Evolutionary conservation across 345 rosid species (phyloP).

Genomic region (Cardiospermum halicacabum): DNA sequence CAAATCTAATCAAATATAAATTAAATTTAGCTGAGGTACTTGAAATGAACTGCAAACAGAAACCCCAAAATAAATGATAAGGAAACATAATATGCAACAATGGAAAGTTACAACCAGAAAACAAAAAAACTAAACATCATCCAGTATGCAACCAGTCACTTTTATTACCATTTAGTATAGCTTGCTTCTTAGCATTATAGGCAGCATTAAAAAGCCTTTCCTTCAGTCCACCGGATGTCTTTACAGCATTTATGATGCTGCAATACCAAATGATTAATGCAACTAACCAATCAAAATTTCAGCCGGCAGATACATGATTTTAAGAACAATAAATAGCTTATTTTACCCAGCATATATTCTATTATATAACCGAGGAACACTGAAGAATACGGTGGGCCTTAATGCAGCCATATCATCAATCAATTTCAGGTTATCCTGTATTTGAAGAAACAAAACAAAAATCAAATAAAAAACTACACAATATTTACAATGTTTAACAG

Average conservation of each 20-base stretch:
- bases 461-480: slow-evolving; percentile 10
- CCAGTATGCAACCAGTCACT: slow-evolving; percentile 1
- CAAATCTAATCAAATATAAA: not conserved
- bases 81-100: not conserved
- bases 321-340: slow-evolving; percentile 18
- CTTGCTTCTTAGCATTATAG: slow-evolving; percentile 93
- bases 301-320: slow-evolving; percentile 14
- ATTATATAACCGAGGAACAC: slow-evolving; percentile 93
- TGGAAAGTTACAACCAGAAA: not conserved
- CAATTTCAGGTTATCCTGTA: slow-evolving; percentile 88
- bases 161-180: slow-evolving; percentile 67
- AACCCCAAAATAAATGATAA: not conserved
- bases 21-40: not conserved
- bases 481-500: slow-evolving; percentile 8
- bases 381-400: slow-evolving; percentile 87
- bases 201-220: slow-evolving; percentile 91
- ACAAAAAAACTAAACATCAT: not conserved
- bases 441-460: not conserved
- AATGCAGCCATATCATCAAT: slow-evolving; percentile 89
- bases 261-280: slow-evolving; percentile 21
- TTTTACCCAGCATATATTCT: slow-evolving; percentile 86
- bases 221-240: slow-evolving; percentile 71
- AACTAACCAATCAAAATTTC: slow-evolving; percentile 12
- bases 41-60: not conserved
- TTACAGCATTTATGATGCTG: slow-evolving; percentile 82